phyloP scores from a whole-genome alignment of 2,329 filamentous ascomycete species.

The Seiridium unicorne region DNA sequence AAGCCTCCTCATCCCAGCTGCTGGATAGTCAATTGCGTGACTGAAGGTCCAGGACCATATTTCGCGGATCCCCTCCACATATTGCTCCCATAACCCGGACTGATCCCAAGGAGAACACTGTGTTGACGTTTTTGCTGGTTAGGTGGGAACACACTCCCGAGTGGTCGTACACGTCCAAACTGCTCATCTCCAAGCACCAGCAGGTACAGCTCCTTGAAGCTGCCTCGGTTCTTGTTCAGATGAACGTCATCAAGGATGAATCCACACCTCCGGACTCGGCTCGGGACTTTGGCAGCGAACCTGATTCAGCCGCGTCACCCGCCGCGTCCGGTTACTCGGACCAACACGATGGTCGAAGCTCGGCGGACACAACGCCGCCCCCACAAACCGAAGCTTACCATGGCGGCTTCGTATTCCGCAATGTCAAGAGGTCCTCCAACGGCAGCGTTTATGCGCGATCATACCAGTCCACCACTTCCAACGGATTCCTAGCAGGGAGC shows the following conservation, averaged over 20 bases:
- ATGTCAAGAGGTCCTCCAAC: conserved; percentile 58
- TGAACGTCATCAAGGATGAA: conserved; percentile 60
- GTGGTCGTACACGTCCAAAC: conserved; percentile 95
- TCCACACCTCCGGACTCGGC: conserved; percentile 64
- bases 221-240: conserved; percentile 90
- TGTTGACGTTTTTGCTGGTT: conserved; percentile 39
- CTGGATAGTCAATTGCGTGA: conserved; percentile 21
- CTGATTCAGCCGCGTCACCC: conserved; percentile 73
- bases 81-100: conserved; percentile 1
- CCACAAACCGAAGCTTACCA: conserved; percentile 68
- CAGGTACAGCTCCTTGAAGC: conserved; percentile 97
- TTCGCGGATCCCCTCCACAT: conserved; percentile 19
- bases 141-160: conserved; percentile 99
- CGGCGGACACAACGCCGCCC: conserved; percentile 88
- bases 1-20: conserved; percentile 22
- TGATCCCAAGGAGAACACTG: conserved; percentile 26
- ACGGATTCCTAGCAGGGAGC: conserved; percentile 50
- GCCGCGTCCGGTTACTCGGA: conserved; percentile 80
- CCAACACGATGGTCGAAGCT: conserved; percentile 74
- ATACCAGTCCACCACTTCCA: conserved; percentile 70
- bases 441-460: conserved; percentile 67
- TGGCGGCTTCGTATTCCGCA: conserved; percentile 44
- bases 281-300: conserved; percentile 72
- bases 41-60: background rate
- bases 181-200: conserved; percentile 98